Evolutionary conservation across 495 filamentous ascomycete genomes (phyloP), one percentile per base, ranked within the genome.

Genomic region (Symbiotaphrina buchneri): DNA sequence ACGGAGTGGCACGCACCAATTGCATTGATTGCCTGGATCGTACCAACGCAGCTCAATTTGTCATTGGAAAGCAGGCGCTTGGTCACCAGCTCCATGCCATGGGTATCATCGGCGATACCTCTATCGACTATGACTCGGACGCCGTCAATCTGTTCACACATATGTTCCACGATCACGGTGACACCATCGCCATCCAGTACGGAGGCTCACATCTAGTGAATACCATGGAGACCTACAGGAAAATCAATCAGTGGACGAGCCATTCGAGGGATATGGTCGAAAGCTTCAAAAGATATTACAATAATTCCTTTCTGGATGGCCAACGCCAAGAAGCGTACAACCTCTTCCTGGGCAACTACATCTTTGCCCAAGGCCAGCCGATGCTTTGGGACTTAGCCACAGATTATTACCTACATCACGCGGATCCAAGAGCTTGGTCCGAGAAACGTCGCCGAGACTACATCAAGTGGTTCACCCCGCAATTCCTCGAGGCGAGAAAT

Each of bases 261-360:
- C 80, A 90, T 43, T 93, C 87, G 5, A 65, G 87, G 26, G 87
- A 97, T 48, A 97, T 97, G 87, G 80, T 97, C 6, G 87, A 97
- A 51, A 91, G 80, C 48, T 94, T 97, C 59, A 97, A 95, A 47
- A 71, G 87, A 19, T 97, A 95, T 53, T 97, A 97, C 53, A 91
- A 95, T 49, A 97, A 97, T 48, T 93, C 84, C 0, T 97, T 97
- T 52, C 61, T 95, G 6, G 87, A 97, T 48, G 77, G 77, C 13
- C 87, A 95, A 45, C 69, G 87, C 25, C 87, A 97, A 53, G 87
- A 97, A 46, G 87, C 90, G 0, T 95, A 95, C 47, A 97, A 97
- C 37, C 67, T 97, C 14, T 97, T 97, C 42, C 69, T 97, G 10
- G 87, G 87, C 5, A 94, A 95, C 44, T 97, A 95, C 51, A 87